Base-by-base conservation (phyloP, 2,329 filamentous ascomycete genomes). In the Tetracladium maxilliforme region DNA sequence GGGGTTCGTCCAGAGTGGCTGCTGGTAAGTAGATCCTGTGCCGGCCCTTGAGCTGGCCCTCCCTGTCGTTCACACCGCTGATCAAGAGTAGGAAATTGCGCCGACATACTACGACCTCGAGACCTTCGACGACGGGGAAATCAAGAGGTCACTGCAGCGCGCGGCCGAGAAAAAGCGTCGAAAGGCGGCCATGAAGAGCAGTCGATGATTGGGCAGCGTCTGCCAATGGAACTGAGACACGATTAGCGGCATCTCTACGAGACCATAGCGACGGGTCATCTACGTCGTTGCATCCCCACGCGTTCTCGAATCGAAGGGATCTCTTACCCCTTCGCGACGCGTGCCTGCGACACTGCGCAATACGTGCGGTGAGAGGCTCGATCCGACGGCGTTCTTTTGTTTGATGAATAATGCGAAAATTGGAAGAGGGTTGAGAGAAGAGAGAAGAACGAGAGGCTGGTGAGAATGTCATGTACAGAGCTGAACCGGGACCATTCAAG, bases 1-100 rank as follows among this genome's bases (percentile, higher is more conserved):
- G 74, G 80, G 16, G 77, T 98, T 28, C 79, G 81, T 47, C 81
- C 87, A 1, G 90, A 98, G 52, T 98, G 90, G 90, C 58, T 98
- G 33, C 48, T 95, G 52, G 81, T 86, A 63, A 54, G 76, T 55
- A n/a, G n/a, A n/a, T n/a, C n/a, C n/a, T 27, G 10, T 19, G 7
- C 19, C 23, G 21, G 10, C 13, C 16, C 15, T 12, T n/a, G 6
- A 11, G 10, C n/a, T 19, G 14, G 19, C 18, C 20, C 11, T 23
- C 27, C 26, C 42, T 15, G 22, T 17, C 14, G 16, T 18, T 27
- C 21, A 8, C 14, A 24, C 14, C 16, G 13, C 22, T 8, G 14
- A 29, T 11, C 12, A 10, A 14, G 17, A 29, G 33, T 36, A 86
- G 79, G 90, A 98, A 51, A 92, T 95, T 36, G 84, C 90, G 5